Evolutionary conservation across 768 basidiomycete genomes (phyloP), one percentile per base, ranked within the genome.

Genomic region (Leccinum fibrillosum): DNA sequence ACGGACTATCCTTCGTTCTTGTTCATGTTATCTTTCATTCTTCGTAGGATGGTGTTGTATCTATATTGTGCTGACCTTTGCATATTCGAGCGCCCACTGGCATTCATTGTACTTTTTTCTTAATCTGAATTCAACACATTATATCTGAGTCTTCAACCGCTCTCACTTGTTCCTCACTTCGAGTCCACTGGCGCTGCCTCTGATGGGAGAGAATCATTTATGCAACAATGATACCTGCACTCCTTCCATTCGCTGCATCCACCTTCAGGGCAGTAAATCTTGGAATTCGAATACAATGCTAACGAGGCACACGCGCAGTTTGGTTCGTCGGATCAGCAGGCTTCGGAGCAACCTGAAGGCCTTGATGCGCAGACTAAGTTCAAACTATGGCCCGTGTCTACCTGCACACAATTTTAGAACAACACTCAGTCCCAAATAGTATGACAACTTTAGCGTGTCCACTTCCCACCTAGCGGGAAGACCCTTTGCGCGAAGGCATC

Each of bases 11-110:
- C 2, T 52, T 60, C 37, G 25, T 49, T 59, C 32, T 63, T 51
- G 52, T 55, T 52, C 42, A 52, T 45, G n/a, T 44, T 47, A 47
- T 56, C 9, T 54, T 55, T 55, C 32, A 45, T 47, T 32, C 44
- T 15, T 25, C 52, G 28, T 59, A 23, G 50, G 30, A 42, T 30
- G 35, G 54, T 23, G 26, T 47, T 60, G 57, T 66, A 66, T 61
- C 54, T 66, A 57, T 68, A 53, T 48, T 44, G 19, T 56, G 44
- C 51, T 56, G 26, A 57, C 52, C 30, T 48, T 30, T 56, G 55
- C 50, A 51, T 52, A 45, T 34, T 39, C 39, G 39, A 39, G 39
- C n/a, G 4, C 39, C 8, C 35, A 13, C 19, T 32, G 6, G 50
- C 19, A 34, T 49, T 37, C 56, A 35, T 39, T 52, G 32, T 53